Evolutionary conservation across 1,139 yeast species (phyloP).

Genomic region (Scheffersomyces parashehatae): DNA sequence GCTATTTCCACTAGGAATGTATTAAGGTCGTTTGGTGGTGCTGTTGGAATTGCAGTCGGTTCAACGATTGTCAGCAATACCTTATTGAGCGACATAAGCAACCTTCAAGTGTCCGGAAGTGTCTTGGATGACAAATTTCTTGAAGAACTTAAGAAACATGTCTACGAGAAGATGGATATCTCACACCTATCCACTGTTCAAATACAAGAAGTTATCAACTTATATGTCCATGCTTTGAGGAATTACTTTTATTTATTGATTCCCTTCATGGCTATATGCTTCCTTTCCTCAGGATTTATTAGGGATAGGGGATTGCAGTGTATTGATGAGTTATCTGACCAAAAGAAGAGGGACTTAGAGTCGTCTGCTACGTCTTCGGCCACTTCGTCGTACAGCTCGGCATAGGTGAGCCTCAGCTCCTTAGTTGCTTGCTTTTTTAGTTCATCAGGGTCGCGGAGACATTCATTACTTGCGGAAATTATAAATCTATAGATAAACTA

Average conservation of each 20-base stretch:
- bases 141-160: constrained; percentile 26
- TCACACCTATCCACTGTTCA: constrained; percentile 24
- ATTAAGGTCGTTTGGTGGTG: constrained; percentile 55
- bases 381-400: no score
- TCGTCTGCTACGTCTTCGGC: constrained; percentile 8
- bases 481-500: no score
- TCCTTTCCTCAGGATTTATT: constrained; percentile 34
- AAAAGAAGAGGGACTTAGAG: constrained; percentile 10
- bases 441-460: no score
- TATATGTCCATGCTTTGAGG: constrained; percentile 39
- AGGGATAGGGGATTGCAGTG: constrained; percentile 45
- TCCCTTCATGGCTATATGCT: constrained; percentile 45
- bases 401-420: no score
- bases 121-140: constrained; percentile 12
- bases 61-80: constrained; percentile 45
- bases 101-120: constrained; percentile 1
- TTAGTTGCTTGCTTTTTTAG: no score
- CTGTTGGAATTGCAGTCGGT: constrained; percentile 50
- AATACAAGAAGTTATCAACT: constrained; percentile 22
- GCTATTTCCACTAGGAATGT: constrained; percentile 57
- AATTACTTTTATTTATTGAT: constrained; percentile 42
- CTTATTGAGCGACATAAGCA: constrained; percentile 24
- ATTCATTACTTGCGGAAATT: no score
- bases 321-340: constrained; percentile 32
- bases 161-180: constrained; percentile 33